These are phyloP conservation scores for Blastomyces silverae DNA, from an alignment of 2,329 filamentous ascomycete species.

Conservation along the genomic window DNA sequence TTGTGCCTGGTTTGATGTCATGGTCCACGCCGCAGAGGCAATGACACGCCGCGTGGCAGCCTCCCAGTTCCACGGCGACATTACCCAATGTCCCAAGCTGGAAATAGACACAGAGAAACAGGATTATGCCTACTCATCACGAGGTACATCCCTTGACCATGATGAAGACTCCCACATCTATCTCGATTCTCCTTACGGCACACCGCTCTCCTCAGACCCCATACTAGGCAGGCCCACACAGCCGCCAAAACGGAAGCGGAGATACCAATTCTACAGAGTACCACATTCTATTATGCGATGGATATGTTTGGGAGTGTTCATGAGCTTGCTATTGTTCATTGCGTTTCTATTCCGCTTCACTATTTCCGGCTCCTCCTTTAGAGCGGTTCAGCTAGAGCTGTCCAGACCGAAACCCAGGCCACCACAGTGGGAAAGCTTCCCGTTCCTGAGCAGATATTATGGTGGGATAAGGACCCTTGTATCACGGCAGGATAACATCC, in stretches of 20 bases:
- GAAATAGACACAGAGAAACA: slow-evolving; percentile 23
- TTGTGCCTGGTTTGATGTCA: slow-evolving; percentile 1
- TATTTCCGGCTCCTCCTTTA: slow-evolving; percentile 49
- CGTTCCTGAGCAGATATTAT: slow-evolving; percentile 81
- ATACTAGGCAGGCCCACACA: slow-evolving; percentile 35
- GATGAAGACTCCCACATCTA: slow-evolving; percentile 37
- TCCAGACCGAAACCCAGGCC: slow-evolving; percentile 41
- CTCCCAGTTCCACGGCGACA: background rate
- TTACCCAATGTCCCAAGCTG: slow-evolving; percentile 11
- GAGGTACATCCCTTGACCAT: slow-evolving; percentile 27
- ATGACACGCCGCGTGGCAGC: slow-evolving; percentile 10
- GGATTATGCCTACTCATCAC: slow-evolving; percentile 23
- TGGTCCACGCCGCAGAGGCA: slow-evolving; percentile 2
- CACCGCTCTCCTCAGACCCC: slow-evolving; percentile 35
- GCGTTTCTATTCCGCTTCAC: slow-evolving; percentile 67
- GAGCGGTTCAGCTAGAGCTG: slow-evolving; percentile 17
- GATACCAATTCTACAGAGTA: slow-evolving; percentile 51
- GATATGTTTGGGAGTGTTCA: slow-evolving; percentile 65
- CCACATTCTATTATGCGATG: slow-evolving; percentile 70
- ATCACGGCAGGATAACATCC: slow-evolving; percentile 57
- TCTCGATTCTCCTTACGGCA: slow-evolving; percentile 51
- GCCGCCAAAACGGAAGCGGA: slow-evolving; percentile 29
- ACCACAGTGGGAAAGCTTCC: slow-evolving; percentile 74
- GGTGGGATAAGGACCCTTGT: slow-evolving; percentile 73
- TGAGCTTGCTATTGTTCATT: slow-evolving; percentile 68